A percentile compares a stretch with the other conserved stretches of the same genome.
phyloP scores from a whole-genome alignment of 192 early-diverging fungal genomes.

The Geranomyces michiganensis region DNA sequence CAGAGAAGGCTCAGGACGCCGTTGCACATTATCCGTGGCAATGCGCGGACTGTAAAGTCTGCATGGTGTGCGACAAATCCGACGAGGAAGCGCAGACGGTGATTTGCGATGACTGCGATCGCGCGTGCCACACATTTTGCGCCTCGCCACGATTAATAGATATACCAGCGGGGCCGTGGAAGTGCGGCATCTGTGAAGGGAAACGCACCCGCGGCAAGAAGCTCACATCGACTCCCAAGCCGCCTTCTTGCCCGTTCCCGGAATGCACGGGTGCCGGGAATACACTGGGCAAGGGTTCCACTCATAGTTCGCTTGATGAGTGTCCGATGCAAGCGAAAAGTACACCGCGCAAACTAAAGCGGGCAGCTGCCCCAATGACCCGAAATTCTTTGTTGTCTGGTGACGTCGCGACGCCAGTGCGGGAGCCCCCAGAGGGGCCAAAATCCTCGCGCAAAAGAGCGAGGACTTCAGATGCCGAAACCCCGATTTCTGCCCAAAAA shows the following conservation, averaged over 20 bases:
- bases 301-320: neutral
- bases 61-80: conserved; percentile 19
- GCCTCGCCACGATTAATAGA: conserved; percentile 41
- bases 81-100: conserved; percentile 43
- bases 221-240: neutral
- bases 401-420: neutral
- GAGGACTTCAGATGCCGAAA: neutral
- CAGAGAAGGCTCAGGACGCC: conserved; percentile 15
- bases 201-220: neutral
- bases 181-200: conserved; percentile 16
- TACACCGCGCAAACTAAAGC: neutral
- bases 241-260: neutral
- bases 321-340: conserved; percentile 11
- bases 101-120: conserved; percentile 59
- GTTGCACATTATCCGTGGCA: conserved; percentile 22
- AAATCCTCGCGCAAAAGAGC: neutral
- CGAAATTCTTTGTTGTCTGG: neutral
- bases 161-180: conserved; percentile 37
- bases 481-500: neutral
- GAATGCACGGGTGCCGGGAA: conserved; percentile 6
- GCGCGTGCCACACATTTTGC: conserved; percentile 57
- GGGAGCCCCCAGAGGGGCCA: no score
- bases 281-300: neutral
- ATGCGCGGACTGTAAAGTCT: conserved; percentile 32
- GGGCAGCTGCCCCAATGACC: neutral